A percentile compares a stretch with the other conserved stretches of the same genome.
Conservation (phyloP, 2,329 filamentous ascomycete species). For the Coniochaeta pulveracea region DNA sequence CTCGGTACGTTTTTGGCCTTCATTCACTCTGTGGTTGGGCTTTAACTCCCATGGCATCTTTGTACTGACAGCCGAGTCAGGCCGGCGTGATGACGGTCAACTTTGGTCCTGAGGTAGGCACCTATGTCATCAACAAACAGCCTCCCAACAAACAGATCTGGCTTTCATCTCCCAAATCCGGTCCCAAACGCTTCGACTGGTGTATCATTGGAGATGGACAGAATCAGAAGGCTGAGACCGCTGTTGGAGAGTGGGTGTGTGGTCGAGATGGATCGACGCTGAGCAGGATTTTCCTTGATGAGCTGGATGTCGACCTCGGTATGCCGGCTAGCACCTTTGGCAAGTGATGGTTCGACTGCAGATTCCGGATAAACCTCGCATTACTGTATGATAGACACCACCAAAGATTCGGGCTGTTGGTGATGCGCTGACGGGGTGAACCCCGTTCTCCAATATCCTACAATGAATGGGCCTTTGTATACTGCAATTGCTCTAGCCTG, state of each 20-base stretch:
- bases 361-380: no score
- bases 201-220: constrained; percentile 63
- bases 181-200: constrained; percentile 92
- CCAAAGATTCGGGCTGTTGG: no score
- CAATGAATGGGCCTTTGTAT: no score
- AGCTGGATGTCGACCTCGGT: constrained; percentile 58
- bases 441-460: no score
- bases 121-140: constrained; percentile 96
- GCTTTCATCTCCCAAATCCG: constrained; percentile 83
- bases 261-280: constrained; percentile 70
- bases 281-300: constrained; percentile 59
- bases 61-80: constrained; percentile 30
- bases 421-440: no score
- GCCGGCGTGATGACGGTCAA: constrained; percentile 74
- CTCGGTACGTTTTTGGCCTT: constrained; percentile 60
- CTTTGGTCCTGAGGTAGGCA: constrained; percentile 54
- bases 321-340: constrained; percentile 11
- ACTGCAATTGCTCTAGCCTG: no score
- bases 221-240: constrained; percentile 68
- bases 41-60: neutral
- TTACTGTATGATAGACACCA: no score
- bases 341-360: neutral
- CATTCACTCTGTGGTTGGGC: neutral
- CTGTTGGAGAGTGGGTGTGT: constrained; percentile 74
- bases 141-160: constrained; percentile 96